These are phyloP conservation scores for Micromonas commoda DNA, from an alignment of 139 green algal genomes.

Conservation along the genomic window DNA sequence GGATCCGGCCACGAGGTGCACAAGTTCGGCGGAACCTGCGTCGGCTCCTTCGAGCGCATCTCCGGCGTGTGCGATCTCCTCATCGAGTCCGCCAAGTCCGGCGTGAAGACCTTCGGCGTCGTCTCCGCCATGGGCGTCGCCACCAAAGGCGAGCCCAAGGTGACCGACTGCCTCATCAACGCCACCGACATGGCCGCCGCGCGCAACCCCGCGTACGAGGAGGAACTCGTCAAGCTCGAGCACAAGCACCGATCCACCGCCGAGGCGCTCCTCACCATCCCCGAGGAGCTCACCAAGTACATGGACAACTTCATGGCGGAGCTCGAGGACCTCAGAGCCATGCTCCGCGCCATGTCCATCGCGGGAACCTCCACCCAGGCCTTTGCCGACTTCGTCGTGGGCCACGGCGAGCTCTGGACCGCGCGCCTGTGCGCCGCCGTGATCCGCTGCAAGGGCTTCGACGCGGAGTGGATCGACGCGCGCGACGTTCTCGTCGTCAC, in stretches of 20 bases:
- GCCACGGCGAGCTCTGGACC: slow-evolving; percentile 96
- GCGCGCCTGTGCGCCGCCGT: slow-evolving; percentile 68
- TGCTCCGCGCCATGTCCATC: slow-evolving; percentile 76
- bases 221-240: slow-evolving; percentile 75
- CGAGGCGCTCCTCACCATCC: slow-evolving; percentile 58
- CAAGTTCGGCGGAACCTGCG: slow-evolving; percentile 97
- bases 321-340: slow-evolving; percentile 84
- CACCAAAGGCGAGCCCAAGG: slow-evolving; percentile 48
- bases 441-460: slow-evolving; percentile 52
- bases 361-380: slow-evolving; percentile 78
- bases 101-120: slow-evolving; percentile 35
- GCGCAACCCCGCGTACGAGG: slow-evolving; percentile 65
- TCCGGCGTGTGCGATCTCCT: slow-evolving; percentile 62
- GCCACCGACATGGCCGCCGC: slow-evolving; percentile 65
- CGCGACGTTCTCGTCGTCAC: slow-evolving; percentile 79
- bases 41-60: slow-evolving; percentile 80
- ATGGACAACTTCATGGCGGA: slow-evolving; percentile 69
- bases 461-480: slow-evolving; percentile 81
- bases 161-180: slow-evolving; percentile 89
- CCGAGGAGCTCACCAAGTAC: slow-evolving; percentile 48
- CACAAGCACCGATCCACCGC: slow-evolving; percentile 85
- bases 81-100: slow-evolving; percentile 45
- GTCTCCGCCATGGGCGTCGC: slow-evolving; percentile 41
- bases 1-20: slow-evolving; percentile 51
- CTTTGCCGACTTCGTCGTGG: slow-evolving; percentile 93